A percentile compares a stretch with the other conserved stretches of the same genome.
phyloP scores from a whole-genome alignment of 257 asterid genomes.

The Gardenia jasminoides region DNA sequence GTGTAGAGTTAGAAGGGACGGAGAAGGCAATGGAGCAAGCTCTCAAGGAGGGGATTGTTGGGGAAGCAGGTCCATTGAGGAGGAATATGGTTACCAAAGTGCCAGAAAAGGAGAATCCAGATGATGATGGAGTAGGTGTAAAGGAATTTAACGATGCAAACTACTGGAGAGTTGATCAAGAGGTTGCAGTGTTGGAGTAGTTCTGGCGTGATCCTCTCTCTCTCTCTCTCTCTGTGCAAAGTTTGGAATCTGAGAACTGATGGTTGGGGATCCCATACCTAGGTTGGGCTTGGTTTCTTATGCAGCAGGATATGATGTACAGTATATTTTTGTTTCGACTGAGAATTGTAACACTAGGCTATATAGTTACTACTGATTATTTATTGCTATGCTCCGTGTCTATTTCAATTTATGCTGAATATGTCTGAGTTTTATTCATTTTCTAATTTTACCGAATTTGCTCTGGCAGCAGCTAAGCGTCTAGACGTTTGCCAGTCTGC shows the following conservation, averaged over 20 bases:
- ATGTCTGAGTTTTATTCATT: background rate
- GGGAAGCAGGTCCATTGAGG: conserved; percentile 83
- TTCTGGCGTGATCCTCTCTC: background rate
- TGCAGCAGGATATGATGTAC: conserved; percentile 36
- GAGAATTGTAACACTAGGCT: conserved; percentile 30
- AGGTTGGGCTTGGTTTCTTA: conserved; percentile 4
- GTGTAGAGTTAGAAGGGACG: conserved; percentile 85
- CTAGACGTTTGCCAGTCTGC: background rate
- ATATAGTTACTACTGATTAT: conserved; percentile 29
- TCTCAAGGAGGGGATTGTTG: conserved; percentile 88
- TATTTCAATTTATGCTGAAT: conserved; percentile 4
- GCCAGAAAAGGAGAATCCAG: conserved; percentile 51
- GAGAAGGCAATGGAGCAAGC: conserved; percentile 86
- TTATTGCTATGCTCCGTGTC: conserved; percentile 23
- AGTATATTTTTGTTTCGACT: conserved; percentile 37
- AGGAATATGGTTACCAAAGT: conserved; percentile 43
- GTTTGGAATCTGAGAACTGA: conserved; percentile 3
- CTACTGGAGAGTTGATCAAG: conserved; percentile 96
- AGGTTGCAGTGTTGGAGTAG: conserved; percentile 66
- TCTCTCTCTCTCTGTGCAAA: background rate
- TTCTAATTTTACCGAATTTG: background rate
- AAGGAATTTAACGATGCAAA: conserved; percentile 82
- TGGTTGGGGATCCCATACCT: conserved; percentile 18
- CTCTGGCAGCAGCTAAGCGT: conserved; percentile 8
- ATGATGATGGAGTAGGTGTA: conserved; percentile 49